Conservation (phyloP, 495 filamentous ascomycete genomes). For the Podospora anserina region DNA sequence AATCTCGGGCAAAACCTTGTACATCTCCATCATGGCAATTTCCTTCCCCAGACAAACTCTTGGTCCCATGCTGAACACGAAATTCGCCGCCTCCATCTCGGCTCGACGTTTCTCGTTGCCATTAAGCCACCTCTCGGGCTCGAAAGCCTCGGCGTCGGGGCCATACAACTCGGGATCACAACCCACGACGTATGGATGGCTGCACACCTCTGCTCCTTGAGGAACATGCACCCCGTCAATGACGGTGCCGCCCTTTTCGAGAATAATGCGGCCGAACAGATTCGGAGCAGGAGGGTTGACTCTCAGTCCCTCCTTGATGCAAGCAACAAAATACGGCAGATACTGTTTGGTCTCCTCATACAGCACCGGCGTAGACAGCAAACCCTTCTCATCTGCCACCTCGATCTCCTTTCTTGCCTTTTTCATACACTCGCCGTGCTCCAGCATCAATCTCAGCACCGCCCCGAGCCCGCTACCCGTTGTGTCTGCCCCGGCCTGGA, state of each 20-base stretch:
- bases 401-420: slow-evolving; percentile 6
- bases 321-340: slow-evolving; percentile 54
- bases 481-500: slow-evolving; percentile 39
- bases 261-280: slow-evolving; percentile 50
- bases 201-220: slow-evolving; percentile 38
- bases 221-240: slow-evolving; percentile 50
- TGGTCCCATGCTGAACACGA: slow-evolving; percentile 56
- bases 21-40: slow-evolving; percentile 58
- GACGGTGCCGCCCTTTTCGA: slow-evolving; percentile 45
- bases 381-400: slow-evolving; percentile 5
- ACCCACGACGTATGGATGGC: slow-evolving; percentile 29
- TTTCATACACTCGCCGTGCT: not conserved
- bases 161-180: slow-evolving; percentile 46
- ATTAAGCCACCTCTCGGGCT: slow-evolving; percentile 46
- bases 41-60: slow-evolving; percentile 64
- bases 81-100: slow-evolving; percentile 22
- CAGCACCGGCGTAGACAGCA: slow-evolving; percentile 8
- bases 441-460: slow-evolving; percentile 8
- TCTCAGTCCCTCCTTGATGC: slow-evolving; percentile 56
- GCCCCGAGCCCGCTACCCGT: slow-evolving; percentile 36
- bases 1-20: slow-evolving; percentile 60
- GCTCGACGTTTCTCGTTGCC: slow-evolving; percentile 9
- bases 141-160: slow-evolving; percentile 43
- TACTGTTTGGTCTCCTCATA: slow-evolving; percentile 20
- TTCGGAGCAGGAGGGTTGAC: slow-evolving; percentile 52